These are phyloP conservation scores for Cubamyces lactineus DNA, from an alignment of 768 basidiomycete genomes.

Conservation along the genomic window DNA sequence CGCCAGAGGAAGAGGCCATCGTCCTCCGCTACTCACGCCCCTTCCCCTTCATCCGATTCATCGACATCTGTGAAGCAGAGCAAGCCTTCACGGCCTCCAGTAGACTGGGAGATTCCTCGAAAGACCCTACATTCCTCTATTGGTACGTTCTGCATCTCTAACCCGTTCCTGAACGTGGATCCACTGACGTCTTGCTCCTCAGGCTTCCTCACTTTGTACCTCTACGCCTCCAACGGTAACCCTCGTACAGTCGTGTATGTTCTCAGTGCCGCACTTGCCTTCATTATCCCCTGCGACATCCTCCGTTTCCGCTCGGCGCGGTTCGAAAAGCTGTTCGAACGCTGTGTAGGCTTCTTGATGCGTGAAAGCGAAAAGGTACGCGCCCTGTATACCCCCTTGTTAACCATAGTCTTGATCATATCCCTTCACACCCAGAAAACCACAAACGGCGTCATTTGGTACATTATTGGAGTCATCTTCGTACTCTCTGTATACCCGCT, in stretches of 20 bases:
- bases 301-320: conserved; percentile 66
- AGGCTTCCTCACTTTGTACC: conserved; percentile 67
- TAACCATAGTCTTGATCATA: neutral
- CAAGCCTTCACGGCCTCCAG: conserved; percentile 10
- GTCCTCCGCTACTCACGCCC: neutral
- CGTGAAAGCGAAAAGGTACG: conserved; percentile 82
- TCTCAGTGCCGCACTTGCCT: conserved; percentile 65
- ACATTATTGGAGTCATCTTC: conserved; percentile 83
- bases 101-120: conserved; percentile 91
- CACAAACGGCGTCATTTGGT: conserved; percentile 90
- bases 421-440: conserved; percentile 48
- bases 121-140: conserved; percentile 89
- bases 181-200: conserved; percentile 22
- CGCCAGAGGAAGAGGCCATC: conserved; percentile 19
- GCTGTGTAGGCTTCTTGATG: conserved; percentile 80
- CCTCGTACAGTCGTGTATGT: conserved; percentile 57
- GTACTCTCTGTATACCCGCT: conserved; percentile 77
- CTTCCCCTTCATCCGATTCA: neutral
- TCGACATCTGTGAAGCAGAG: neutral
- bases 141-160: conserved; percentile 51
- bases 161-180: neutral
- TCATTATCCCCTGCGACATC: conserved; percentile 75
- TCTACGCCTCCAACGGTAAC: conserved; percentile 54
- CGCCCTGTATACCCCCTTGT: conserved; percentile 1
- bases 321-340: conserved; percentile 75